Evolutionary conservation across 1,284 basidiomycete genomes (phyloP), one percentile per base, ranked within the genome.

Genomic region (Fistulinella cinereoalba): DNA sequence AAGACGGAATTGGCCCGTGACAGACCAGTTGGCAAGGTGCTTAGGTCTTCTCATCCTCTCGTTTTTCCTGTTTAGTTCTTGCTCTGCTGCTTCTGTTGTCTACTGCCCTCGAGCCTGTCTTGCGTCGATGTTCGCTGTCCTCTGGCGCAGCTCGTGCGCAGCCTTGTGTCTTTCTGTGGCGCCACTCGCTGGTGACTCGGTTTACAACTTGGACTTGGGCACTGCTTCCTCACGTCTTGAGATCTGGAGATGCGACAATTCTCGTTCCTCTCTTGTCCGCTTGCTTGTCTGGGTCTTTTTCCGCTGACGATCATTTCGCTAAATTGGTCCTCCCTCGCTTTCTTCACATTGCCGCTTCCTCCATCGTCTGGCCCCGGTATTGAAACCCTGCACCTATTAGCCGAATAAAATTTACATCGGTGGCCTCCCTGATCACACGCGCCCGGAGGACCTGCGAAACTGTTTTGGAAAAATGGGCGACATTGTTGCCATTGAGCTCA

Each of bases 361-460:
- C 37, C 60, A 59, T 75, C 74, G 68, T 64, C 63, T 65, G 65
- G 61, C 49, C 54, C 34, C 55, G 71, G 75, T 82, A 79, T 84
- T 84, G 71, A 84, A n/a, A 64, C 76, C 69, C 74, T 79, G 68
- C 79, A 73, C 76, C 73, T 72, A 76, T 56, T 69, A 91, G 87
- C 84, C 86, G 70, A 90, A 90, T 73, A 92, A 92, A 73, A 84
- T 92, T 66, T 92, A 92, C 65, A 83, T 92, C 62, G 88, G 88
- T 61, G 88, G 88, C 55, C 77, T 92, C 52, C 89, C 88, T 51
- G 86, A 89, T 68, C 77, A 88, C 56, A 91, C 88, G 44, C 83
- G 85, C 54, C 77, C 82, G 68, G 88, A 89, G 70, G 88, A 92
- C 62, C 70, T 92, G 24, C 82, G 81, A 63, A 85, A 77, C 55